A percentile compares a stretch with the other conserved stretches of the same genome.
These are phyloP conservation scores for Casuarina equisetifolia DNA, from an alignment of 306 rosid species.

Conservation along the genomic window DNA sequence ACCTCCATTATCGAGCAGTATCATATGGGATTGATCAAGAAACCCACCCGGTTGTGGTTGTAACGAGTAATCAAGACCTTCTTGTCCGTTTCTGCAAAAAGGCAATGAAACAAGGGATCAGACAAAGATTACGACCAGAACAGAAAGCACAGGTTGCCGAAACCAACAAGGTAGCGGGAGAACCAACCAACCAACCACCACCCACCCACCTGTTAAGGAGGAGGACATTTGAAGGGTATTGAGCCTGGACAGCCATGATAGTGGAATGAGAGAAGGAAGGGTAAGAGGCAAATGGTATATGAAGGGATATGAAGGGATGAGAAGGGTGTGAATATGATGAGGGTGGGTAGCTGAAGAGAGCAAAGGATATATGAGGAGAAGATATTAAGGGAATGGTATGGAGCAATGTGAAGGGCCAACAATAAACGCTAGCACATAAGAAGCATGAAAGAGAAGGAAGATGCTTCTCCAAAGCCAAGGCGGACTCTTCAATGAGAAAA, in stretches of 20 bases:
- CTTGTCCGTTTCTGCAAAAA: constrained; percentile 62
- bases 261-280: constrained; percentile 15
- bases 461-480: constrained; percentile 40
- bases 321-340: constrained; percentile 16
- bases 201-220: constrained; percentile 49
- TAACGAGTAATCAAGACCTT: constrained; percentile 65
- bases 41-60: constrained; percentile 58
- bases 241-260: constrained; percentile 97
- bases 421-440: constrained; percentile 50
- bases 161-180: no score
- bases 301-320: constrained; percentile 15
- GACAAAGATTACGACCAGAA: not conserved
- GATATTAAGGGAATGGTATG: constrained; percentile 21
- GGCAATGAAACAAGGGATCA: constrained; percentile 2
- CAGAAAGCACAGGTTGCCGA: not conserved
- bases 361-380: constrained; percentile 26
- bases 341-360: constrained; percentile 6
- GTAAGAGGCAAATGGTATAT: constrained; percentile 2
- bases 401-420: constrained; percentile 40
- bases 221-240: constrained; percentile 82
- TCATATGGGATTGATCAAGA: constrained; percentile 66
- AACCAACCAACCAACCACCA: no score
- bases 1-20: constrained; percentile 76
- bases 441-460: constrained; percentile 54
- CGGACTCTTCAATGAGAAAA: constrained; percentile 59